Evolutionary conservation across 345 rosid genomes (phyloP).

Genomic region (Salix exigua): DNA sequence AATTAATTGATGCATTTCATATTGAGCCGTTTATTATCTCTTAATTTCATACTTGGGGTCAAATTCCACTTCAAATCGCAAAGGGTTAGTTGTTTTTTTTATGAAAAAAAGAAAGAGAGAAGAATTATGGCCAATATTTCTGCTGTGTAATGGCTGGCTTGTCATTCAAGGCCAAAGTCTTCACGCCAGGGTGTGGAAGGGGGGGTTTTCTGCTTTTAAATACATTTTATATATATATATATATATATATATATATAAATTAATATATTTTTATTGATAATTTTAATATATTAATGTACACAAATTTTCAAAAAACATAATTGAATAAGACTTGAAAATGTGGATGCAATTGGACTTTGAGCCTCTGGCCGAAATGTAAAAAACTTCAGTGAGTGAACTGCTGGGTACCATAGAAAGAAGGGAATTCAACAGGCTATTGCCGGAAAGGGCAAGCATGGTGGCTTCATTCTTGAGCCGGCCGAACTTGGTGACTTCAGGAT

Average conservation of each 20-base stretch:
- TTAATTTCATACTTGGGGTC: not conserved
- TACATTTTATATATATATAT: too few species aligned
- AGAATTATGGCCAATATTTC: not conserved
- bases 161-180: not conserved
- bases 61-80: not conserved
- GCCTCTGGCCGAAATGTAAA: not conserved
- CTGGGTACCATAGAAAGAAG: too few species aligned
- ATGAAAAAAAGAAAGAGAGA: not conserved
- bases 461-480: not conserved
- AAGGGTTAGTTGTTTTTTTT: not conserved
- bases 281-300: too few species aligned
- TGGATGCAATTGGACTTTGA: not conserved
- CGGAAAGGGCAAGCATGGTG: not conserved
- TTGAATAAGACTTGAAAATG: not conserved
- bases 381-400: too few species aligned
- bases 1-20: not conserved
- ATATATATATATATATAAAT: too few species aligned
- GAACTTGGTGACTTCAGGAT: not conserved
- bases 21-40: not conserved
- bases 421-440: not conserved
- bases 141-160: not conserved
- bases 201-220: too few species aligned
- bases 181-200: too few species aligned
- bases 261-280: too few species aligned
- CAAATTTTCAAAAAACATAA: too few species aligned